Evolutionary conservation across 805 yeast genomes (phyloP).

Genomic region (Candida broadrunensis): DNA sequence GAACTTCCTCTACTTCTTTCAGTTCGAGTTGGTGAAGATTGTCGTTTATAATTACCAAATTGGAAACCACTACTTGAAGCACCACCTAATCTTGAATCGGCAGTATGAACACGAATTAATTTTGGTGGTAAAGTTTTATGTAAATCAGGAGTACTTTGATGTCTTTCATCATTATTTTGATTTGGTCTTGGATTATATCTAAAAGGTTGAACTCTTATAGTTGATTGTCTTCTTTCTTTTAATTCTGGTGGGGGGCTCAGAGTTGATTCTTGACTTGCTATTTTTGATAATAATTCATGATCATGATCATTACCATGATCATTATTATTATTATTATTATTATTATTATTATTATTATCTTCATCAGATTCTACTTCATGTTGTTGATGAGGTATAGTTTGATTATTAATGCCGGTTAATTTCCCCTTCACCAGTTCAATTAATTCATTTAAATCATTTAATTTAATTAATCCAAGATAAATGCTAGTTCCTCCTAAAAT

Average conservation of each 20-base stretch:
- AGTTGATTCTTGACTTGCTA: background rate
- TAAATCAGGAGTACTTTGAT: slow-evolving; percentile 17
- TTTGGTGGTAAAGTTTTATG: slow-evolving; percentile 8
- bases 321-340: too few relatives aligned
- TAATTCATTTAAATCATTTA: background rate
- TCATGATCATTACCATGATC: too few relatives aligned
- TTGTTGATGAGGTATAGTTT: too few relatives aligned
- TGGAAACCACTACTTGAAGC: background rate
- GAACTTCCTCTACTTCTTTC: background rate
- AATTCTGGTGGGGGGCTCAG: slow-evolving; percentile 8
- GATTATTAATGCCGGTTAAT: too few relatives aligned
- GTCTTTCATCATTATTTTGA: background rate
- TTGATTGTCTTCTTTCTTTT: slow-evolving; percentile 13
- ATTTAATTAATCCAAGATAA: slow-evolving; percentile 27
- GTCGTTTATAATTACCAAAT: slow-evolving; percentile 8
- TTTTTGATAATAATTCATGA: too few relatives aligned
- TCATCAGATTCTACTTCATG: too few relatives aligned
- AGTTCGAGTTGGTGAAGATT: slow-evolving; percentile 1
- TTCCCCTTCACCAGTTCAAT: too few relatives aligned
- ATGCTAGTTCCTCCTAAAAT: slow-evolving; percentile 21
- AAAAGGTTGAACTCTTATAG: slow-evolving; percentile 22
- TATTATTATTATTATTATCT: background rate
- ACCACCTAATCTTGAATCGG: slow-evolving; percentile 9
- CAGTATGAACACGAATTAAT: slow-evolving; percentile 13
- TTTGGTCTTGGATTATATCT: background rate